Evolutionary conservation across 441 rosid species (phyloP).

Genomic region (Euphorbia schlechtendalii): DNA sequence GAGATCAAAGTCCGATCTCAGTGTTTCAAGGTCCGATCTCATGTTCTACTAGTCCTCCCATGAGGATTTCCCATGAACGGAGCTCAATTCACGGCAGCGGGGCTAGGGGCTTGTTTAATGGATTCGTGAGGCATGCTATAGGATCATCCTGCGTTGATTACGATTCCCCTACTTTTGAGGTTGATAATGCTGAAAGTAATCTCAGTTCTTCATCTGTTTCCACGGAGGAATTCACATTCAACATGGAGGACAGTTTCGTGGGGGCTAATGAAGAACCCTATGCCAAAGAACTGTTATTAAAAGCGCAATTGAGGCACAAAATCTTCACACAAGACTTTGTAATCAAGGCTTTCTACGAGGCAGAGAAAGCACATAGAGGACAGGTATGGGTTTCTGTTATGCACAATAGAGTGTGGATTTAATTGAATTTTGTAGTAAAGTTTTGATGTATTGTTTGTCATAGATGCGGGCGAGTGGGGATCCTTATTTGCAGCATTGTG

Average conservation of each 20-base stretch:
- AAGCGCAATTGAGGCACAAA: slow-evolving; percentile 66
- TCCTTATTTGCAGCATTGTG: slow-evolving; percentile 89
- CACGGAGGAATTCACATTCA: slow-evolving; percentile 66
- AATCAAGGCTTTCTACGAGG: slow-evolving; percentile 75
- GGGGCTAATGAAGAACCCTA: slow-evolving; percentile 36
- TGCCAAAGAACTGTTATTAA: slow-evolving; percentile 51
- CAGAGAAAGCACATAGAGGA: slow-evolving; percentile 91
- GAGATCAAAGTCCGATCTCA: slow-evolving; percentile 76
- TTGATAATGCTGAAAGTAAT: slow-evolving; percentile 13
- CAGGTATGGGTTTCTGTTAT: slow-evolving; percentile 41
- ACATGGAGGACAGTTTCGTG: slow-evolving; percentile 53
- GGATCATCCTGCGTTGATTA: slow-evolving; percentile 73
- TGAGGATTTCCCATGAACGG: slow-evolving; percentile 43
- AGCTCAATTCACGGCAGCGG: slow-evolving; percentile 39
- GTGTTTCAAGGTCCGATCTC: slow-evolving; percentile 74
- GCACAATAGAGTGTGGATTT: background rate
- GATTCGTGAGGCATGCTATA: slow-evolving; percentile 64
- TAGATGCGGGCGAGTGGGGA: slow-evolving; percentile 92
- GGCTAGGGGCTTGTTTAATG: slow-evolving; percentile 46
- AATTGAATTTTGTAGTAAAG: slow-evolving; percentile 10
- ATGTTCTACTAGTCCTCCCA: slow-evolving; percentile 56
- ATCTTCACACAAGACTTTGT: slow-evolving; percentile 62
- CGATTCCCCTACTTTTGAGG: slow-evolving; percentile 35
- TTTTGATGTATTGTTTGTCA: slow-evolving; percentile 17
- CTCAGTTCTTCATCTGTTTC: slow-evolving; percentile 26